A percentile compares a stretch with the other conserved stretches of the same genome.
Evolutionary conservation across 139 green algal species (phyloP).

Genomic region (Auxenochlorella protothecoides): DNA sequence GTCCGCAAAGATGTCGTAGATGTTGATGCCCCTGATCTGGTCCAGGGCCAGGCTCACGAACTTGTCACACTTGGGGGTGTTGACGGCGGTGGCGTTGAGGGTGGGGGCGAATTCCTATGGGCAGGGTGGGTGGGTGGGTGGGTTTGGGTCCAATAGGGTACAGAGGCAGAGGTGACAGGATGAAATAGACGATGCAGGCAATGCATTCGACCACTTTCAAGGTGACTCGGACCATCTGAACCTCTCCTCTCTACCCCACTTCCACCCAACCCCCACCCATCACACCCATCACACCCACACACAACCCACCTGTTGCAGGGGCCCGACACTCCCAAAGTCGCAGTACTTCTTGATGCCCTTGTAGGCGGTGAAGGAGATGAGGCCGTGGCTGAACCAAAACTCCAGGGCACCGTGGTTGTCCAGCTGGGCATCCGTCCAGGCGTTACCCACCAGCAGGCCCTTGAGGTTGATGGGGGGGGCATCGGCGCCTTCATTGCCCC

Average conservation of each 20-base stretch:
- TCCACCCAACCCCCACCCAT: no score
- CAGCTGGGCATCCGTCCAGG: conserved; percentile 61
- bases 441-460: conserved; percentile 74
- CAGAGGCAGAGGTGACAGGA: no score
- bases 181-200: no score
- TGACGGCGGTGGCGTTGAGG: no score
- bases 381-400: conserved; percentile 62
- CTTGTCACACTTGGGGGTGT: conserved; percentile 1
- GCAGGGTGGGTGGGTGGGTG: no score
- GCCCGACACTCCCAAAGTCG: conserved; percentile 45
- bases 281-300: background rate
- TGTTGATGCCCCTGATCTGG: conserved; percentile 40
- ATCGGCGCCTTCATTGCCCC: conserved; percentile 21
- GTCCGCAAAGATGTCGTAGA: conserved; percentile 67
- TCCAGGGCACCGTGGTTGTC: conserved; percentile 66
- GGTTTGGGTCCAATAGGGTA: no score
- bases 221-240: no score
- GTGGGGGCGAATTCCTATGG: no score
- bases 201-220: no score
- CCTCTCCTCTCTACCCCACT: no score
- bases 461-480: conserved; percentile 44
- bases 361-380: conserved; percentile 36
- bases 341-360: conserved; percentile 27
- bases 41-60: conserved; percentile 21
- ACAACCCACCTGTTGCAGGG: background rate